These are phyloP conservation scores for Nannizziopsis barbatae DNA, from an alignment of 2,329 filamentous ascomycete species.

Conservation along the genomic window DNA sequence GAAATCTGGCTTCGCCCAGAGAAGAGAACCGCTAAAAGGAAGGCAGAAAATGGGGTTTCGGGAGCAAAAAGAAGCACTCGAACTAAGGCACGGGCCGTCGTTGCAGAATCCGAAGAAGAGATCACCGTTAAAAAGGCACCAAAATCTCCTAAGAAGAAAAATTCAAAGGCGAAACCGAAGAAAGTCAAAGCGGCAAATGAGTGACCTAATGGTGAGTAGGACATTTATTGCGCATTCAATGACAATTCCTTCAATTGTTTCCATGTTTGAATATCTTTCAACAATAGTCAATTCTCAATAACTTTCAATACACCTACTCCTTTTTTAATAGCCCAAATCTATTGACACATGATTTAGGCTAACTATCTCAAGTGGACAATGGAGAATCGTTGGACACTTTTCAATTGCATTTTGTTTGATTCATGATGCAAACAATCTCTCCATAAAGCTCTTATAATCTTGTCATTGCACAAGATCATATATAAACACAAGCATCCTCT, in stretches of 20 bases:
- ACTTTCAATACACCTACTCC: background rate
- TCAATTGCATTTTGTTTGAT: too few relatives aligned
- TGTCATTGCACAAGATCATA: too few relatives aligned
- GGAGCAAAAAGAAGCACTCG: background rate
- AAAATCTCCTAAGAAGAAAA: background rate
- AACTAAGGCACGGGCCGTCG: background rate
- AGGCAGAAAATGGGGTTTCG: slow-evolving; percentile 3
- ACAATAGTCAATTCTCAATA: background rate
- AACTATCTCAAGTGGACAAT: too few relatives aligned
- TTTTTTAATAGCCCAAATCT: too few relatives aligned
- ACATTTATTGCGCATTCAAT: too few relatives aligned
- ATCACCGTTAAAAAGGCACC: background rate
- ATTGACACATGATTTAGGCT: too few relatives aligned
- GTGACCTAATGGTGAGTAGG: too few relatives aligned
- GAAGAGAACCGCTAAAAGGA: slow-evolving; percentile 39
- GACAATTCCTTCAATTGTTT: too few relatives aligned
- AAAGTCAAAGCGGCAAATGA: background rate
- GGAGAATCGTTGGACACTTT: too few relatives aligned
- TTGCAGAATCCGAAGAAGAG: background rate
- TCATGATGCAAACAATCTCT: too few relatives aligned
- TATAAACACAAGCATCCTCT: too few relatives aligned
- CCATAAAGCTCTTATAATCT: too few relatives aligned
- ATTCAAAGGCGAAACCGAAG: background rate
- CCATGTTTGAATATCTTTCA: background rate
- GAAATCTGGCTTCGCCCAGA: slow-evolving; percentile 79